Evolutionary conservation across 2,329 filamentous ascomycete species (phyloP), one percentile per base, ranked within the genome.

Genomic region (Aspergillus floridensis): DNA sequence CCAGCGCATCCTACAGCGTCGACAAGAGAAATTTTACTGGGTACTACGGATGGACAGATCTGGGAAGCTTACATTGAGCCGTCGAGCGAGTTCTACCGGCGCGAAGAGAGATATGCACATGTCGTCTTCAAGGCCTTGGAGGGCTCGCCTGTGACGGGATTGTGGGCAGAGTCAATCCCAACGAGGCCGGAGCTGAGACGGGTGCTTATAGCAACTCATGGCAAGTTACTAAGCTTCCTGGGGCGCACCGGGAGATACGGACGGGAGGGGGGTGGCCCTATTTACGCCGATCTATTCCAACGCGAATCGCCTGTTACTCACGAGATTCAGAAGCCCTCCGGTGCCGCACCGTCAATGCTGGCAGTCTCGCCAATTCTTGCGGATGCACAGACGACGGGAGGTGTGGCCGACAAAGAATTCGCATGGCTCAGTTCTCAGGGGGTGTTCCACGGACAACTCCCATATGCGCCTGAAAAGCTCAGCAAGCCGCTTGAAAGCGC

Each of bases 1-100:
- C 92, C 95, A 1, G 92, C 91, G 2, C 81, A 93, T 51, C 95
- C 95, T 4, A 98, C 93, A 8, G 91, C 93, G 3, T 96, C 92
- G 1, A 99, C 95, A 3, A 84, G 95, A 59, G 95, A 99, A 80
- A 98, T 99, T 41, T 80, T 99, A 8, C 78, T 99, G 32, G 95
- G 95, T 35, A 89, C 92, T 10, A 87, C 90, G n/a, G 95, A 98
- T 76, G 95, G 95, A 26, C 95, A 92, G 74, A 86, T 99, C 32
- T 98, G 96, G 77, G 95, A 99, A 77, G 89, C 89, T 19, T 98
- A 92, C 69, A 93, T 99, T 70, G 95, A 99, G 75, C 92, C 92
- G 3, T 90, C 92, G 14, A 92, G 89, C 52, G 95, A 98, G 73
- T 97, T 97, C 77, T 98, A 97, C 77, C 86, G 92, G 66, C 90